These are phyloP conservation scores for Fraxinus angustifolia DNA, from an alignment of 305 asterid genomes.

Conservation along the genomic window DNA sequence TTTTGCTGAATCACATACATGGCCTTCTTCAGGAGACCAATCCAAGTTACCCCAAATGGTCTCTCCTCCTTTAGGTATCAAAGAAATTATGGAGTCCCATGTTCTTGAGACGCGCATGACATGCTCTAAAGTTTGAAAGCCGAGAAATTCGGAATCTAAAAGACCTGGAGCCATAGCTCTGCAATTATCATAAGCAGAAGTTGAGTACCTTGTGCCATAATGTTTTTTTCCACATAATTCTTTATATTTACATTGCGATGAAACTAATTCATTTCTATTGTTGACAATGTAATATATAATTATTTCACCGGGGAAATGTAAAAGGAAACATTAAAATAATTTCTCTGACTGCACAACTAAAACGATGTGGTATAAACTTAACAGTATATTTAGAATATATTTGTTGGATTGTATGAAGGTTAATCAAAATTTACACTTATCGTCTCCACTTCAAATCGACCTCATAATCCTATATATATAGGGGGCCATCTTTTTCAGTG, in stretches of 20 bases:
- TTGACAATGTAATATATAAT: background rate
- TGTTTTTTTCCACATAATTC: background rate
- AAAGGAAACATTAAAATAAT: background rate
- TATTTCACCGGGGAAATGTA: background rate
- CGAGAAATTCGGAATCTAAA: slow-evolving; percentile 57
- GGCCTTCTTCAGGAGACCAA: slow-evolving; percentile 80
- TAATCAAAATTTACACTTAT: background rate
- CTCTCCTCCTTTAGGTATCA: slow-evolving; percentile 93
- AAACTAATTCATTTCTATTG: background rate
- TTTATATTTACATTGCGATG: background rate
- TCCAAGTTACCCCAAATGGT: slow-evolving; percentile 80
- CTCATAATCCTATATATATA: background rate
- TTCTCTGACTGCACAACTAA: background rate
- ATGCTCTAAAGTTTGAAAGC: slow-evolving; percentile 72
- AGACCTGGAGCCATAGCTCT: slow-evolving; percentile 85
- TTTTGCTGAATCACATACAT: slow-evolving; percentile 41
- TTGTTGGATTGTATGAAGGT: background rate
- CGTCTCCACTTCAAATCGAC: background rate
- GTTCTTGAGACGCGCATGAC: slow-evolving; percentile 74
- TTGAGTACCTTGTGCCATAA: background rate
- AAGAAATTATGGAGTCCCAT: slow-evolving; percentile 79
- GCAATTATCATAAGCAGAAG: slow-evolving; percentile 10
- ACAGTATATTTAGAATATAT: background rate
- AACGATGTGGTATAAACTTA: background rate
- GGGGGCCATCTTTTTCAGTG: background rate